Evolutionary conservation across 2,329 filamentous ascomycete genomes (phyloP).

Genomic region (Ophiostoma fasciatum): DNA sequence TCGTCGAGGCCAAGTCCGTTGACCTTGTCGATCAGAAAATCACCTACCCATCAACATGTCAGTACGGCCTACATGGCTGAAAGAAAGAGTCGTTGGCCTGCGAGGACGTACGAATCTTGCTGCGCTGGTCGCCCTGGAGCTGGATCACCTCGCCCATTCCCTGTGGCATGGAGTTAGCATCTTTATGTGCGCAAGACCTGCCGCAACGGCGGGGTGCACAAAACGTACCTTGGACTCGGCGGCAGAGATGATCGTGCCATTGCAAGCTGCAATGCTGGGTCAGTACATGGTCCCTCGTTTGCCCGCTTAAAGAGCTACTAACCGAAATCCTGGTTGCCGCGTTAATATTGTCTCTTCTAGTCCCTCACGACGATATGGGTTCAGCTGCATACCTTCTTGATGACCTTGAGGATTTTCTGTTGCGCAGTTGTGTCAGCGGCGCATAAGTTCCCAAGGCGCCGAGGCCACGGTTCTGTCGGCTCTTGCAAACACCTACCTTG

Average conservation of each 20-base stretch:
- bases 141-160: constrained; percentile 40
- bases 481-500: constrained; percentile 31
- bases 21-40: constrained; percentile 93
- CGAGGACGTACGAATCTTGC: constrained; percentile 11
- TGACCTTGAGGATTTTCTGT: constrained; percentile 92
- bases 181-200: neutral
- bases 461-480: neutral
- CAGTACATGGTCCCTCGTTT: no score
- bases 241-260: constrained; percentile 13
- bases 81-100: neutral
- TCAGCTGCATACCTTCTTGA: no score
- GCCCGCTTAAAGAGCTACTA: no score
- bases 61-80: neutral
- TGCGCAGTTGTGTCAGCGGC: neutral
- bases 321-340: constrained; percentile 10
- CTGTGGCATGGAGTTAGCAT: neutral
- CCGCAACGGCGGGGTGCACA: no score
- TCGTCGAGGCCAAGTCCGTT: constrained; percentile 84
- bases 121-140: constrained; percentile 97
- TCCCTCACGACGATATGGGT: no score
- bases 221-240: constrained; percentile 12
- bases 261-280: constrained; percentile 10
- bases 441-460: no score
- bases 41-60: constrained; percentile 84
- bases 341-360: no score